Evolutionary conservation across 169 alveolate genomes (phyloP), one percentile per base, ranked within the genome.

Genomic region (Plasmodium gonderi): DNA sequence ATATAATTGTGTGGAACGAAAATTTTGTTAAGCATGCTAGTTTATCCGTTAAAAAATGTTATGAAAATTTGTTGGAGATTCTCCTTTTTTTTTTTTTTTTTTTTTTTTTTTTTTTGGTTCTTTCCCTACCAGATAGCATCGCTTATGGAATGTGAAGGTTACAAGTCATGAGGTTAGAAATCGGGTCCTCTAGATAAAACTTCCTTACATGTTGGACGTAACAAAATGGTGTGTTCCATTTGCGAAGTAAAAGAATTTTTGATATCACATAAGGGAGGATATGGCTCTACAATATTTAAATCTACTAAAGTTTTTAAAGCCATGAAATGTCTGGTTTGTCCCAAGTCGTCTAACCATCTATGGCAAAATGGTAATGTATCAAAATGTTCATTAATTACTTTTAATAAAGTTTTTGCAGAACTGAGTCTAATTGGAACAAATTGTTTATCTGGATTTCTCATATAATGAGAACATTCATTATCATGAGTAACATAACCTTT

Each of bases 281-380:
- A 99, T 6, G 99, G 99, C 23, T 96, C 97, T 74, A 99, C 99
- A 3, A 99, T 97, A 76, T 98, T 99, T 79, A 97, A 95, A 95
- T 99, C 99, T 36, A 98, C 98, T 49, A 99, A 97, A 36, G 96
- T 96, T 95, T 98, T 98, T 91, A 99, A 93, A 0, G 99, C 98
- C 93, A 98, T 81, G 40, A 98, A 95, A 85, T 98, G 99, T 92
- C 98, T 98, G 26, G 96, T 94, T 77, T 97, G 98, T 6, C 99
- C 99, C 65, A 97, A 97, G 91, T 98, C 99, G 79, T 98, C 99
- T 69, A 99, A 94, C 99, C 99, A 99, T 85, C 99, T 98, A 89
- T 99, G 97, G 90, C 99, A 98, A 95, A 99, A 99, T 4, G 99
- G 99, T 36, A 99, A 96, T 3, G 99, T 99, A 31, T 99, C 99